Evolutionary conservation across 2,329 filamentous ascomycete species (phyloP).

Genomic region (Phyllachora maydis): DNA sequence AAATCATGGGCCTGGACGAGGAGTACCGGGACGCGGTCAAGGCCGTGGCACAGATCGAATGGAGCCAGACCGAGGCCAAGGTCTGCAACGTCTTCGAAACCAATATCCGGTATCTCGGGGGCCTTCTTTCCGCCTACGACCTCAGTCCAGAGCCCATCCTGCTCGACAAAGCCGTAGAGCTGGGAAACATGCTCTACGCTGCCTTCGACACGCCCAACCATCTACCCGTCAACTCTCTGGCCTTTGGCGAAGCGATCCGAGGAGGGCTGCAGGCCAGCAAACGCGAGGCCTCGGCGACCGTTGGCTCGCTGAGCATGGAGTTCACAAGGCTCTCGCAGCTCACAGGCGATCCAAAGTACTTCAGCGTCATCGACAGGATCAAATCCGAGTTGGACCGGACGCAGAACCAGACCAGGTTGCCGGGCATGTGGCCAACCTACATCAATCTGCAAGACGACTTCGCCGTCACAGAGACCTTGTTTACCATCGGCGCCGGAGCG

Average conservation of each 20-base stretch:
- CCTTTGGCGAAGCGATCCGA: constrained; percentile 18
- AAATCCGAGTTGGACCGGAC: constrained; percentile 44
- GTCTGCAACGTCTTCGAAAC: constrained; percentile 42
- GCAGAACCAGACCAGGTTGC: constrained; percentile 45
- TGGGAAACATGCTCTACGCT: constrained; percentile 30
- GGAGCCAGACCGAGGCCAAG: constrained; percentile 20
- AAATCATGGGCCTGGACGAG: constrained; percentile 34
- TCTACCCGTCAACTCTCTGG: constrained; percentile 23
- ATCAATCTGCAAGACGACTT: constrained; percentile 38
- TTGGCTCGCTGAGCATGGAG: constrained; percentile 49
- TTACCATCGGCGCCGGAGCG: constrained; percentile 21
- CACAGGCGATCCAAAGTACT: constrained; percentile 52
- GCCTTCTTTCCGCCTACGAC: constrained; percentile 29
- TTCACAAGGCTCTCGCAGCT: constrained; percentile 58
- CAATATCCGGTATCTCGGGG: constrained; percentile 33
- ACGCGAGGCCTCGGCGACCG: constrained; percentile 20
- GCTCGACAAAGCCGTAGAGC: constrained; percentile 26
- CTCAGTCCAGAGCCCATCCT: constrained; percentile 23
- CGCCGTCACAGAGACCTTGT: constrained; percentile 14
- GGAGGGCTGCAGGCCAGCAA: constrained; percentile 15
- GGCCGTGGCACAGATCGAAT: constrained; percentile 31
- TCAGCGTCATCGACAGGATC: constrained; percentile 47
- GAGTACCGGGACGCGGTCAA: constrained; percentile 32
- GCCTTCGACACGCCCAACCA: constrained; percentile 33
- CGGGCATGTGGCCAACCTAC: constrained; percentile 51